These are phyloP conservation scores for Gypsophila paniculata DNA, from an alignment of 179 eudicot species.

Conservation along the genomic window DNA sequence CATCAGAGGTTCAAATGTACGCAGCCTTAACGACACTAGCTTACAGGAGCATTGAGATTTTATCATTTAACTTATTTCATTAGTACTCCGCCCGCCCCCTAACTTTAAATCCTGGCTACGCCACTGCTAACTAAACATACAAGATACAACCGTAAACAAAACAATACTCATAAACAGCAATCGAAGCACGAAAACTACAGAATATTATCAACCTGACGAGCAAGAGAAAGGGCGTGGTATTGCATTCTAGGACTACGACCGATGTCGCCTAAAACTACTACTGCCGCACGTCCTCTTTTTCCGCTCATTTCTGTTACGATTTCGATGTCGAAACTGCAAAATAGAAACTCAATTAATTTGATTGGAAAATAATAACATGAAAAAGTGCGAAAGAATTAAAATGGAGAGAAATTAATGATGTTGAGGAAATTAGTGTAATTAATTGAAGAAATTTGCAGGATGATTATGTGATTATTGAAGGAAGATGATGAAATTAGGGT, in stretches of 20 bases:
- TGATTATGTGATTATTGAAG: neutral
- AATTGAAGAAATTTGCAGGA: neutral
- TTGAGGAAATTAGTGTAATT: neutral
- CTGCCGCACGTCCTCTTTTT: constrained; percentile 72
- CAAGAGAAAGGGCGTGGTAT: constrained; percentile 89
- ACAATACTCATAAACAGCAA: neutral
- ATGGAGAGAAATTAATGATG: neutral
- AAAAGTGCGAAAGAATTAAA: neutral
- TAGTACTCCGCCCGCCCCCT: too few relatives aligned
- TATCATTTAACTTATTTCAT: too few relatives aligned
- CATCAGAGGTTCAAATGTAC: neutral
- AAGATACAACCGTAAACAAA: neutral
- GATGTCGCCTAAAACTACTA: constrained; percentile 83
- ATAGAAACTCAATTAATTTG: neutral
- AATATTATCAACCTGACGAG: constrained; percentile 62
- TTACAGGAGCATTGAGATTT: too few relatives aligned
- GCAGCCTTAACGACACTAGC: neutral
- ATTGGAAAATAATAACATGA: neutral
- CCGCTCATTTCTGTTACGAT: constrained; percentile 29
- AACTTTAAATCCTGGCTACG: too few relatives aligned
- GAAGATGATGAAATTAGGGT: neutral
- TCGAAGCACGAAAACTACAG: neutral
- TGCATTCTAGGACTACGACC: constrained; percentile 98
- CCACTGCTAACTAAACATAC: too few relatives aligned
- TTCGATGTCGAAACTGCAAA: neutral